A percentile compares a stretch with the other conserved stretches of the same genome.
phyloP scores from a whole-genome alignment of 306 rosid genomes.

The Sophora flavescens region DNA sequence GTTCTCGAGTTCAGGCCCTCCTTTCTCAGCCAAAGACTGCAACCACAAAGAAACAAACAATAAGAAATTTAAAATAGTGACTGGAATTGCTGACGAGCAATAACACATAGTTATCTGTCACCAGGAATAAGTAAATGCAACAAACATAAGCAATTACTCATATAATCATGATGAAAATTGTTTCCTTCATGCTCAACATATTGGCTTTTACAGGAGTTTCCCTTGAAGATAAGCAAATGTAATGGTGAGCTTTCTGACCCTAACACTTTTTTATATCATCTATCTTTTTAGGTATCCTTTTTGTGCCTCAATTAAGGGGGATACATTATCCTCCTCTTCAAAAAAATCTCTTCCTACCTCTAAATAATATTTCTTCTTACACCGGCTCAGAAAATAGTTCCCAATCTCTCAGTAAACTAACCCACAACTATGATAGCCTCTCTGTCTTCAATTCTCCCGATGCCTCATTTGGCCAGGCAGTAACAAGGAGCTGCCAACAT shows the following conservation, averaged over 20 bases:
- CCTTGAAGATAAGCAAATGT: background rate
- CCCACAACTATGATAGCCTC: too few species aligned
- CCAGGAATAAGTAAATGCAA: slow-evolving; percentile 21
- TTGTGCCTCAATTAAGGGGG: background rate
- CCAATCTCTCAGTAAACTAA: too few species aligned
- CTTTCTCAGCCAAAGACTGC: slow-evolving; percentile 92
- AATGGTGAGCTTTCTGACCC: background rate
- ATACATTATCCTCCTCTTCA: background rate
- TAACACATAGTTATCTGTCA: background rate
- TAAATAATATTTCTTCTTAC: background rate
- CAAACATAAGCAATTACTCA: background rate
- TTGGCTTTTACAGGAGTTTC: background rate
- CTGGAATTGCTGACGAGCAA: slow-evolving; percentile 1
- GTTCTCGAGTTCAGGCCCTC: slow-evolving; percentile 80
- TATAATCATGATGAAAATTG: background rate
- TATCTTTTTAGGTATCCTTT: background rate
- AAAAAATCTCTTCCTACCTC: too few species aligned
- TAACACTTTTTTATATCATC: background rate
- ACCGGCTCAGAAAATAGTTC: too few species aligned
- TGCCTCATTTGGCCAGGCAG: too few species aligned
- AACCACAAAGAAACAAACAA: slow-evolving; percentile 35
- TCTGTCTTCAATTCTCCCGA: too few species aligned
- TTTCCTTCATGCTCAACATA: background rate
- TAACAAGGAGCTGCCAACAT: too few species aligned
- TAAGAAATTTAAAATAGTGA: slow-evolving; percentile 4